Evolutionary conservation across 2,329 filamentous ascomycete genomes (phyloP), one percentile per base, ranked within the genome.

Genomic region (Nemania sp.): DNA sequence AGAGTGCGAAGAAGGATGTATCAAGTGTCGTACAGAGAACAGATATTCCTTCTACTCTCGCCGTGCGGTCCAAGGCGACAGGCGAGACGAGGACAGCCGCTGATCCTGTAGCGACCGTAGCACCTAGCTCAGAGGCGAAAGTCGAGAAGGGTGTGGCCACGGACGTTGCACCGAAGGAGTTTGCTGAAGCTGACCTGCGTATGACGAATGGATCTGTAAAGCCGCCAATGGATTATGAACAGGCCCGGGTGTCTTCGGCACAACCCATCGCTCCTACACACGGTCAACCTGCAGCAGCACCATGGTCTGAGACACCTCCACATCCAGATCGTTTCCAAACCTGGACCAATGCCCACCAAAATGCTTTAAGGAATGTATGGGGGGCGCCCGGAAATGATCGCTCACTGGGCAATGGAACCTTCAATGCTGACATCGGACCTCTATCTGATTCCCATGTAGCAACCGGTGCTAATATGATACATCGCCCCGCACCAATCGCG

Each of bases 401-500:
- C 55, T 87, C 85, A 11, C 85, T 93, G 18, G 90, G 90, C 3
- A 93, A 93, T 72, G 90, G 90, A 45, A 91, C 89, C 0, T 93
- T 93, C 69, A 86, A 84, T 58, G 81, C 85, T 12, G 85, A 87
- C 66, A 79, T 89, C 53, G 81, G 80, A 29, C 78, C 79, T 46
- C 72, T 81, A 17, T 75, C 82, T 12, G 77, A 78, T 54, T 73
- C 79, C 50, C 73, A 67, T 58, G 75, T 70, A 9, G 60, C 76
- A 3, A 73, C 75, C 35, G 67, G 74, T 21, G 65, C 70, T 13
- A 73, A 71, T 47, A 67, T 75, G 3, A 65, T 73, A 9, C 68
- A 65, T 61, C 75, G 78, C 11, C 83, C 82, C 1, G 76, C 80
- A 0, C 84, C 78, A 5, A 80, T 80, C 48, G 78, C 71, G 0